Percentiles rank a stretch among this genome's conserved stretches.
phyloP scores from a whole-genome alignment of 352 stramenopile species.

The Globisporangium barbulae region DNA sequence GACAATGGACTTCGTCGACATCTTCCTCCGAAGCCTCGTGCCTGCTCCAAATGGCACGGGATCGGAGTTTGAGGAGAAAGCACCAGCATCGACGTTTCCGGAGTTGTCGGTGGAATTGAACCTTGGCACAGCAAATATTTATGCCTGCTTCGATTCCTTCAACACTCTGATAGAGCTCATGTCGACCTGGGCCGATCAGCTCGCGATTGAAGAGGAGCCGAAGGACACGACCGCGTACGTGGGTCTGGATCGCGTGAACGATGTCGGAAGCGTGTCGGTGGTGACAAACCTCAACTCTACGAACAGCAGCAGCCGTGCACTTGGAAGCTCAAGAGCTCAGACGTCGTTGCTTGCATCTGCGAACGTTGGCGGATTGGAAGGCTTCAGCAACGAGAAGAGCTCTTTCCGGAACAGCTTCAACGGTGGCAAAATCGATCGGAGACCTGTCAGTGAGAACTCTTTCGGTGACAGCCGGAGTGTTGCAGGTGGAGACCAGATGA shows the following conservation, averaged over 20 bases:
- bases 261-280: constrained; percentile 62
- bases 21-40: constrained; percentile 76
- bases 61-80: constrained; percentile 29
- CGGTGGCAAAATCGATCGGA: constrained; percentile 18
- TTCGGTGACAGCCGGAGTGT: constrained; percentile 6
- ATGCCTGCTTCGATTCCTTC: constrained; percentile 89
- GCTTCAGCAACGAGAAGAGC: not conserved
- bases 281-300: constrained; percentile 65
- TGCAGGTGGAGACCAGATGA: constrained; percentile 23
- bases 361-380: not conserved
- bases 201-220: constrained; percentile 60
- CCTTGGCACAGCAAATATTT: constrained; percentile 83
- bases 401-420: constrained; percentile 6
- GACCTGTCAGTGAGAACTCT: constrained; percentile 20
- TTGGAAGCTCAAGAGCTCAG: constrained; percentile 17
- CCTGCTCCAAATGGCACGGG: constrained; percentile 22
- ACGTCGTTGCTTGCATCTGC: constrained; percentile 1
- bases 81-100: constrained; percentile 37
- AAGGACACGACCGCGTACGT: constrained; percentile 77
- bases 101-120: constrained; percentile 82
- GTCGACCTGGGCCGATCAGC: constrained; percentile 65
- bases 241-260: constrained; percentile 55
- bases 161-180: constrained; percentile 79
- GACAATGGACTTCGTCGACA: constrained; percentile 81
- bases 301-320: constrained; percentile 22